A percentile compares a stretch with the other conserved stretches of the same genome.
Evolutionary conservation across 345 rosid species (phyloP).

Genomic region (Pugionium cornutum): DNA sequence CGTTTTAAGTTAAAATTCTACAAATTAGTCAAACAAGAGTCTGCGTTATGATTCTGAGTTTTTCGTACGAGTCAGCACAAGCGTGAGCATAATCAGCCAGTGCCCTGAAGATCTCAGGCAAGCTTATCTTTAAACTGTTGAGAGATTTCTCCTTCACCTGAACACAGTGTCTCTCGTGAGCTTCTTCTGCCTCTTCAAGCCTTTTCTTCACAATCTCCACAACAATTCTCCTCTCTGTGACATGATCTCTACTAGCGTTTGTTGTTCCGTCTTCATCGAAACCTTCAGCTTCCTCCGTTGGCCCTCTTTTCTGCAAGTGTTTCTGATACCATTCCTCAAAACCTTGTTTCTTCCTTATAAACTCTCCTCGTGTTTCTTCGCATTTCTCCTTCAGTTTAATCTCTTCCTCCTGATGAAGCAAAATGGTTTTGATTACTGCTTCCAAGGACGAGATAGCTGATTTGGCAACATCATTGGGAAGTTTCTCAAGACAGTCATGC

Average conservation of each 20-base stretch:
- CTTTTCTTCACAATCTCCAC: slow-evolving; percentile 77
- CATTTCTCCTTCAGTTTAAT: too few species aligned
- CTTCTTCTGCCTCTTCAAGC: slow-evolving; percentile 71
- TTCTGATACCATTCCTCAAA: too few species aligned
- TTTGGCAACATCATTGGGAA: slow-evolving; percentile 82
- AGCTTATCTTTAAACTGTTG: slow-evolving; percentile 67
- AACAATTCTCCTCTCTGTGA: slow-evolving; percentile 63
- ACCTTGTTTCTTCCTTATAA: too few species aligned
- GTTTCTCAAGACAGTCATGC: slow-evolving; percentile 65
- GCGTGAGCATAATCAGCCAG: too few species aligned
- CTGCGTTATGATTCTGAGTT: slow-evolving; percentile 48
- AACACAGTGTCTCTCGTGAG: slow-evolving; percentile 65
- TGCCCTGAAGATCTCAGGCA: slow-evolving; percentile 86
- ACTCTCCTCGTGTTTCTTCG: too few species aligned
- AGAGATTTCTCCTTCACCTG: slow-evolving; percentile 93
- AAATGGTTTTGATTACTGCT: slow-evolving; percentile 67
- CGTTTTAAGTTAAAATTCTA: too few species aligned
- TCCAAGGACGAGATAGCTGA: slow-evolving; percentile 77
- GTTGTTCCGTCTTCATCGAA: slow-evolving; percentile 62
- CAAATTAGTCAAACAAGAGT: too few species aligned
- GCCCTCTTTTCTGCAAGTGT: slow-evolving; percentile 57
- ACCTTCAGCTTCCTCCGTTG: slow-evolving; percentile 52
- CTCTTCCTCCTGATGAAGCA: slow-evolving; percentile 80
- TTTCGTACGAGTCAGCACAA: too few species aligned
- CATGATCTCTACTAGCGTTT: slow-evolving; percentile 57